Base-by-base conservation (phyloP, 352 stramenopile genomes). In the Halophytophthora polymorphica region DNA sequence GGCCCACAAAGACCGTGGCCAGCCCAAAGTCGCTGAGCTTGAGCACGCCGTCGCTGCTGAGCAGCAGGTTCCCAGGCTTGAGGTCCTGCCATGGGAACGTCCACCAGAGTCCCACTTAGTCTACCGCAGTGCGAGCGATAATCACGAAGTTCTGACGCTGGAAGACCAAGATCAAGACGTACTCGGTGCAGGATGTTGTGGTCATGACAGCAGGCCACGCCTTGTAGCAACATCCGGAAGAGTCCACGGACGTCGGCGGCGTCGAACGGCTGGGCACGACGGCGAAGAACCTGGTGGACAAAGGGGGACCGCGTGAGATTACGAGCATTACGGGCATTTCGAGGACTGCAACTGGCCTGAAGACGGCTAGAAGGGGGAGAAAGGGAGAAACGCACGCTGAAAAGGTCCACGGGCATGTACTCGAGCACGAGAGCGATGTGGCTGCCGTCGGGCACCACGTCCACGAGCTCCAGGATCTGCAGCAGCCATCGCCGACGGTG, bases 1-100 rank as follows among this genome's bases (percentile, higher is more conserved):
- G 33, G 0, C 64, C 66, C 1, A 77, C 46, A 46, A 83, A 88
- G 15, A 89, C 78, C 0, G 76, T 88, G 15, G 80, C 76, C 21
- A 91, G 74, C n/a, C 83, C 80, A 58, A 90, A 93, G 57, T 93
- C 83, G 14, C 68, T 78, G 18, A 91, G 61, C 66, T 91, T 93
- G 31, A 93, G 66, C 28, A 82, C 64, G 12, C 80, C 79, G 6
- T 67, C 48, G 3, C 37, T 58, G 39, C 64, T 71, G 22, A 90
- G 37, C 23, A 93, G 61, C 23, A 90, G 50, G 52, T 93, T 93
- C 3, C 66, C 74, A 11, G 83, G 79, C 50, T 93, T 90, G 42
- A 93, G 50, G 38, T 93, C 83, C 76, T 87, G 50, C 19, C 40
- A 18, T 0, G 18, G 4, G 25, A 31, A 10, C 25, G 8, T 8